These are phyloP conservation scores for Anacardium occidentale DNA, from an alignment of 345 rosid genomes.

Conservation along the genomic window DNA sequence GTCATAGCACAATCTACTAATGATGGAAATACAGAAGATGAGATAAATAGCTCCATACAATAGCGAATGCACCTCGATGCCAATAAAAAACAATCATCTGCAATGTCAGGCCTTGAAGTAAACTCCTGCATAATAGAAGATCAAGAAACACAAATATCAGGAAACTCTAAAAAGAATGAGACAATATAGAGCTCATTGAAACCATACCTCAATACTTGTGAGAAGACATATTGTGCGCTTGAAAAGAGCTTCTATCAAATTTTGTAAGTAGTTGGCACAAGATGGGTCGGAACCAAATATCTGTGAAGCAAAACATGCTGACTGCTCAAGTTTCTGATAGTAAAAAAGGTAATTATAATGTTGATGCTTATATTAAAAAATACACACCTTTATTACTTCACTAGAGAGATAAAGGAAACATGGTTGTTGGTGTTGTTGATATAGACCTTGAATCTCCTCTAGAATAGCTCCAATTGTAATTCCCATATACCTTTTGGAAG, in stretches of 20 bases:
- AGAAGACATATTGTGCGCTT: conserved; percentile 77
- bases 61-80: conserved; percentile 98
- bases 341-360: not conserved
- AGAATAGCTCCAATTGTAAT: conserved; percentile 92
- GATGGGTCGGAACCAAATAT: conserved; percentile 96
- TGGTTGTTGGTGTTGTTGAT: conserved; percentile 93
- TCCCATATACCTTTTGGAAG: conserved; percentile 93
- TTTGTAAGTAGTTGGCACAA: conserved; percentile 79
- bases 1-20: conserved; percentile 76
- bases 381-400: conserved; percentile 92
- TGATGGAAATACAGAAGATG: conserved; percentile 73
- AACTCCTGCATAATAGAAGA: conserved; percentile 64
- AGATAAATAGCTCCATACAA: conserved; percentile 83
- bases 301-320: conserved; percentile 42
- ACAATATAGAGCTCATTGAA: conserved; percentile 15
- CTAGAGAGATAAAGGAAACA: conserved; percentile 98
- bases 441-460: conserved; percentile 84
- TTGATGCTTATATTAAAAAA: conserved; percentile 5
- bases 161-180: conserved; percentile 14
- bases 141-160: conserved; percentile 9
- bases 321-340: conserved; percentile 12
- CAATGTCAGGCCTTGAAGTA: conserved; percentile 88
- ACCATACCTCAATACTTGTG: conserved; percentile 73
- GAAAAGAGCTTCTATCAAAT: conserved; percentile 87
- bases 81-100: conserved; percentile 93